phyloP scores from a whole-genome alignment of 2,329 filamentous ascomycete genomes.

The Curvularia eragrostidis region DNA sequence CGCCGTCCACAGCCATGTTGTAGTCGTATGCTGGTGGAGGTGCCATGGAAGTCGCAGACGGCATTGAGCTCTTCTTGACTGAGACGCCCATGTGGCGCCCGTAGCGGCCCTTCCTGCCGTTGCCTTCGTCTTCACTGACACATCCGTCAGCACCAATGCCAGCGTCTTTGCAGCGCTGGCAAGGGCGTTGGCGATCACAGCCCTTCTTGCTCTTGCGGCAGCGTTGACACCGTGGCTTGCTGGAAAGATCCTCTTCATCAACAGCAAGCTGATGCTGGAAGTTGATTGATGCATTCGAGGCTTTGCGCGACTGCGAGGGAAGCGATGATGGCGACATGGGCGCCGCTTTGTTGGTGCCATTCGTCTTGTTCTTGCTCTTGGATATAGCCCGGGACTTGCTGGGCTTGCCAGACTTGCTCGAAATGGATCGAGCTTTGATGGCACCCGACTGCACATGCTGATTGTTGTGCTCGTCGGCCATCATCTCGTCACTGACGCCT shows the following conservation, averaged over 20 bases:
- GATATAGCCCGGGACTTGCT: conserved; percentile 52
- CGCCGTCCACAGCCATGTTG: conserved; percentile 28
- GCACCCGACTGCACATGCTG: conserved; percentile 53
- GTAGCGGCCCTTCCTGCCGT: conserved; percentile 94
- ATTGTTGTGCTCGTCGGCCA: conserved; percentile 45
- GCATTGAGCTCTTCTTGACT: conserved; percentile 60
- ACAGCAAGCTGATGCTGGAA: conserved; percentile 67
- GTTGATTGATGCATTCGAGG: conserved; percentile 72
- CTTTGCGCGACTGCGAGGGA: conserved; percentile 74
- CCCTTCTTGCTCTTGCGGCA: conserved; percentile 99
- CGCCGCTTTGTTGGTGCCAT: conserved; percentile 46
- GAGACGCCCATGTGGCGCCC: conserved; percentile 72
- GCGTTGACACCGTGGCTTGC: conserved; percentile 94
- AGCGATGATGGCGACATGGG: conserved; percentile 67
- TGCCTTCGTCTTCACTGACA: conserved; percentile 96
- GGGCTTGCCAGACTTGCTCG: conserved; percentile 51
- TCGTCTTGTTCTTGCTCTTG: conserved; percentile 60
- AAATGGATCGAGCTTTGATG: conserved; percentile 45
- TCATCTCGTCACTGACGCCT: conserved; percentile 59
- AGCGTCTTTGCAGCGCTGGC: conserved; percentile 93
- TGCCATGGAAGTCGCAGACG: conserved; percentile 43
- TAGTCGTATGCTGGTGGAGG: conserved; percentile 45
- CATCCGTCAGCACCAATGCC: conserved; percentile 93
- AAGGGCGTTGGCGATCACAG: conserved; percentile 94
- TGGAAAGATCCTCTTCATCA: conserved; percentile 89